phyloP scores from a whole-genome alignment of 208 protist species.

The Acanthamoeba royreba region DNA sequence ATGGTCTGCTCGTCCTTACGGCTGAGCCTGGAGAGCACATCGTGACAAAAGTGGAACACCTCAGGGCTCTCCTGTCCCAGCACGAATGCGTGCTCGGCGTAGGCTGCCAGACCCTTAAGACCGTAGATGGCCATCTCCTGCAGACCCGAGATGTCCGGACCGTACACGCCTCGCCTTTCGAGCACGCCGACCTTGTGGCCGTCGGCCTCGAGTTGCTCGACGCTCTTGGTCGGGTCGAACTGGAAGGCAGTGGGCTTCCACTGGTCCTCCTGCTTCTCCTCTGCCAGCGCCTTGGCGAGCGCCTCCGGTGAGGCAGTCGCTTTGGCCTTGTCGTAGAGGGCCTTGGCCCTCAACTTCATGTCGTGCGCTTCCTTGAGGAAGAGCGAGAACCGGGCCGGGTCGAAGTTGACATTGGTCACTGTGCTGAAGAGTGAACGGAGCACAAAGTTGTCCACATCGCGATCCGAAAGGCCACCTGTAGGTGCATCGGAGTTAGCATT shows the following conservation, averaged over 20 bases:
- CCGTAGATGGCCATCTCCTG: constrained; percentile 79
- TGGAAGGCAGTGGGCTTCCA: background rate
- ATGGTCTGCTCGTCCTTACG: constrained; percentile 36
- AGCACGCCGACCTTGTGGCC: background rate
- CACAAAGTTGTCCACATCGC: constrained; percentile 67
- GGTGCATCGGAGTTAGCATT: background rate
- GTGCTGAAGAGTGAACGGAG: constrained; percentile 76
- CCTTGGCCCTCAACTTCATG: constrained; percentile 8
- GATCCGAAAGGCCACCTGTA: background rate
- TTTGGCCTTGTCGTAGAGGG: constrained; percentile 23
- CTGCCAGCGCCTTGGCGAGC: background rate
- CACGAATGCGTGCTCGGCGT: constrained; percentile 69
- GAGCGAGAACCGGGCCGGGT: background rate
- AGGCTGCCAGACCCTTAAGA: constrained; percentile 78
- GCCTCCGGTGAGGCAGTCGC: background rate
- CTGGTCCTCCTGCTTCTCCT: background rate
- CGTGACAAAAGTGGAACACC: constrained; percentile 58
- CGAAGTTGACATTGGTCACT: constrained; percentile 81
- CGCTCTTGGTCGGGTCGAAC: background rate
- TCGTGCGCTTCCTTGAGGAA: background rate
- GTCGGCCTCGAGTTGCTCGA: background rate
- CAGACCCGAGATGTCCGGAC: background rate
- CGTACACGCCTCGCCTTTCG: background rate
- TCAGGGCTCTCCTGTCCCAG: constrained; percentile 35
- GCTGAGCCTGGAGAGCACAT: constrained; percentile 50